phyloP scores from a whole-genome alignment of 257 asterid genomes.

The Solanum arcanum region DNA sequence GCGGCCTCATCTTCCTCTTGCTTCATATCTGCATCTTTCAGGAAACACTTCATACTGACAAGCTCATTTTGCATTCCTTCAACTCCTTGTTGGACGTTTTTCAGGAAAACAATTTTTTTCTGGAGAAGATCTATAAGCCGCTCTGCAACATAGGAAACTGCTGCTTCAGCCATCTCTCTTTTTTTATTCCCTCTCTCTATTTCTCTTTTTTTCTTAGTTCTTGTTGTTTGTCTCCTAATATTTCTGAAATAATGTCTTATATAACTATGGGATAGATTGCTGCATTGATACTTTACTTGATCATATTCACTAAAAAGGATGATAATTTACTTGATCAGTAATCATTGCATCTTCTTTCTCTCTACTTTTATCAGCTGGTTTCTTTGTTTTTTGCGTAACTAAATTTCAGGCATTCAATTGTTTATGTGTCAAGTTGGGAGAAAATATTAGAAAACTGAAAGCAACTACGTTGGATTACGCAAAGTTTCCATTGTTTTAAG shows the following conservation, averaged over 20 bases:
- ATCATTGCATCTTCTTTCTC: background rate
- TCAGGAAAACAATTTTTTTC: background rate
- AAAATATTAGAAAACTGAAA: background rate
- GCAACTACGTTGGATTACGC: background rate
- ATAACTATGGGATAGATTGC: background rate
- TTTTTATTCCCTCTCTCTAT: background rate
- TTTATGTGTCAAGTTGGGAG: background rate
- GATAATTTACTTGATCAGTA: background rate
- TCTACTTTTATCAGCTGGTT: background rate
- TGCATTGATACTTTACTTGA: background rate
- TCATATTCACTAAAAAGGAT: background rate
- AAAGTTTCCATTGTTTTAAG: background rate
- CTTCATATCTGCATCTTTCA: slow-evolving; percentile 8
- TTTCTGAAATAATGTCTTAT: background rate
- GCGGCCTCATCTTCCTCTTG: background rate
- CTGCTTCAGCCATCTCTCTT: slow-evolving; percentile 8
- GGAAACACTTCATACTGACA: background rate
- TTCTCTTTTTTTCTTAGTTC: background rate
- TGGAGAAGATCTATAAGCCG: background rate
- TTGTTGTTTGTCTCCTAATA: background rate
- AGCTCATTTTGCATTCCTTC: background rate
- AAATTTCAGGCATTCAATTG: background rate
- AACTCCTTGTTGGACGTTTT: background rate
- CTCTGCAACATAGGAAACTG: background rate
- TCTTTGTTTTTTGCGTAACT: background rate